Percentiles rank a stretch among this genome's conserved stretches.
These are phyloP conservation scores for Epicoccum sorghinum DNA, from an alignment of 2,329 filamentous ascomycete genomes.

Conservation along the genomic window DNA sequence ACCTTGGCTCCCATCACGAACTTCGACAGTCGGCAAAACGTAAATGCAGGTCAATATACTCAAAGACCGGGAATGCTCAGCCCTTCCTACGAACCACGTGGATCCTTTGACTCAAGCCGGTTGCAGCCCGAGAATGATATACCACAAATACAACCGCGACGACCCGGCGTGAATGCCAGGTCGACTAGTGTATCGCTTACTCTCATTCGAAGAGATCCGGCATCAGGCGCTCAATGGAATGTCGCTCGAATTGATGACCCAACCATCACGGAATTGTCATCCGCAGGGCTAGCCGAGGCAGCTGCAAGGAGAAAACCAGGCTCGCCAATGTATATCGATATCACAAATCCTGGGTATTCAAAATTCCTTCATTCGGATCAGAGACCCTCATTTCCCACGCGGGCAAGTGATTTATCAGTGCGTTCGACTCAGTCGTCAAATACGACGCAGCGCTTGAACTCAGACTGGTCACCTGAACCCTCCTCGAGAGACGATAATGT, in stretches of 20 bases:
- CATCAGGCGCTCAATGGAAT: constrained; percentile 58
- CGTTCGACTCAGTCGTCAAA: constrained; percentile 15
- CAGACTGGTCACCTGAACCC: background rate
- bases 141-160: constrained; percentile 28
- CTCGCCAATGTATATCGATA: constrained; percentile 58
- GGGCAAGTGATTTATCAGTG: constrained; percentile 23
- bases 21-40: constrained; percentile 38
- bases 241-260: constrained; percentile 57
- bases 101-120: constrained; percentile 32
- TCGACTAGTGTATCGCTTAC: constrained; percentile 46
- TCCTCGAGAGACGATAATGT: constrained; percentile 24
- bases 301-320: constrained; percentile 45
- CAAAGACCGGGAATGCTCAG: constrained; percentile 24
- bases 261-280: constrained; percentile 52
- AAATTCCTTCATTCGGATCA: constrained; percentile 55
- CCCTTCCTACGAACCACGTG: constrained; percentile 29
- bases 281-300: constrained; percentile 45
- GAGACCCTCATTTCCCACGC: constrained; percentile 19
- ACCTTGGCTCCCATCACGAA: constrained; percentile 34
- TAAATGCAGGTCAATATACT: constrained; percentile 26
- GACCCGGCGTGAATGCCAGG: constrained; percentile 24
- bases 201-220: constrained; percentile 58
- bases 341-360: constrained; percentile 65
- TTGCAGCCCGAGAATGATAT: constrained; percentile 29
- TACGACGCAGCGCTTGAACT: background rate